Conservation (phyloP, 2,329 filamentous ascomycete genomes). For the Paramyrothecium sp. region DNA sequence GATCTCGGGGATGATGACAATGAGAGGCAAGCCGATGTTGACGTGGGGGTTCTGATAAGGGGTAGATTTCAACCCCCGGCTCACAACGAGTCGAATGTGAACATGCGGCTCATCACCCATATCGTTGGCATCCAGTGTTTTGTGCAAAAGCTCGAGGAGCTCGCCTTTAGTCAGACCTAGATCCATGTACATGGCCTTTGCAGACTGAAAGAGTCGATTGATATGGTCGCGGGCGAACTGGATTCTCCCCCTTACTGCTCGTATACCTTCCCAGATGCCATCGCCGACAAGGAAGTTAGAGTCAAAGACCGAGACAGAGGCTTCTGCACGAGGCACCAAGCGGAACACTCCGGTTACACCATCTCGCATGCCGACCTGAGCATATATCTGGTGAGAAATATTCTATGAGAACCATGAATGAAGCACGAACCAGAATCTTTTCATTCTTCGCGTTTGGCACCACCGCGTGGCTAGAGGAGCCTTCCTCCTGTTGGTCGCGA, state of each 20-base stretch:
- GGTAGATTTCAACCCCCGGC: constrained; percentile 22
- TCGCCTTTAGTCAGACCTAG: constrained; percentile 21
- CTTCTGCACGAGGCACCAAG: constrained; percentile 17
- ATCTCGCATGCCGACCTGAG: constrained; percentile 23
- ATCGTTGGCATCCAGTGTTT: constrained; percentile 22
- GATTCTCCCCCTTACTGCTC: constrained; percentile 17
- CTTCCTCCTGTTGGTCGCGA: not conserved
- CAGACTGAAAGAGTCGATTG: constrained; percentile 23
- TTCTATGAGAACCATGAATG: not conserved
- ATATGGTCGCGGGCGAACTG: constrained; percentile 25
- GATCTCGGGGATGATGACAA: constrained; percentile 27
- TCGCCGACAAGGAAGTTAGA: constrained; percentile 24
- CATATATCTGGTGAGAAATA: not conserved
- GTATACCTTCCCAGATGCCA: constrained; percentile 26
- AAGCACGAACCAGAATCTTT: constrained; percentile 13
- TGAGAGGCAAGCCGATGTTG: constrained; percentile 24
- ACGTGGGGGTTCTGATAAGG: constrained; percentile 24
- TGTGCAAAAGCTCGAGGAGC: constrained; percentile 18
- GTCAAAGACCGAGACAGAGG: constrained; percentile 23
- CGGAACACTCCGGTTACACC: constrained; percentile 19
- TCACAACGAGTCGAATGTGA: constrained; percentile 25
- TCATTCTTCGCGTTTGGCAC: constrained; percentile 20
- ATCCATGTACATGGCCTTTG: constrained; percentile 27
- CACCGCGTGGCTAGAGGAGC: constrained; percentile 13
- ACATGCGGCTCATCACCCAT: constrained; percentile 23